phyloP scores from a whole-genome alignment of 208 protist species.

The Balamuthia mandrillaris region DNA sequence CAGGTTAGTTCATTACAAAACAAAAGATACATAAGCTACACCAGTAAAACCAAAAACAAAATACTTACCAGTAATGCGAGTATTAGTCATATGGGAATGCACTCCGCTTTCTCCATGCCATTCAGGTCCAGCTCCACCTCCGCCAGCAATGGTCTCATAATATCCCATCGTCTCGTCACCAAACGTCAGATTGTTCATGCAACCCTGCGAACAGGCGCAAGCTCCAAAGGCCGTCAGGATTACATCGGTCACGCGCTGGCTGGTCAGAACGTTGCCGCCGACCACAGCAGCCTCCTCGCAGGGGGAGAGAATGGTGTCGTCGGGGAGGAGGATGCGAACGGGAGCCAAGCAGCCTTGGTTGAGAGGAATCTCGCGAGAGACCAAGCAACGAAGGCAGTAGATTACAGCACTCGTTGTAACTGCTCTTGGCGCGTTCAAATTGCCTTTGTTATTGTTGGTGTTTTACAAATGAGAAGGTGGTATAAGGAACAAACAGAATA shows the following conservation, averaged over 20 bases:
- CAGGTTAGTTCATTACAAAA: neutral
- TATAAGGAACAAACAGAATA: neutral
- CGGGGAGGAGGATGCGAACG: slow-evolving; percentile 73
- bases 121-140: slow-evolving; percentile 81
- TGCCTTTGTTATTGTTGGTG: slow-evolving; percentile 58
- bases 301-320: slow-evolving; percentile 79
- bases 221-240: slow-evolving; percentile 86
- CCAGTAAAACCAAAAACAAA: neutral
- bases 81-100: slow-evolving; percentile 96
- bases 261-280: slow-evolving; percentile 91
- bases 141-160: slow-evolving; percentile 94
- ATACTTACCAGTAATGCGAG: slow-evolving; percentile 79
- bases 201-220: slow-evolving; percentile 79
- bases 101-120: slow-evolving; percentile 82
- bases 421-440: slow-evolving; percentile 83
- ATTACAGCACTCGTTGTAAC: slow-evolving; percentile 87
- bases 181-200: slow-evolving; percentile 95
- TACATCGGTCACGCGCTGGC: slow-evolving; percentile 89
- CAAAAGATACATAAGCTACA: neutral
- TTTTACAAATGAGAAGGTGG: neutral
- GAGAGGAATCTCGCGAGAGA: slow-evolving; percentile 87
- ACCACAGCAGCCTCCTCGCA: slow-evolving; percentile 84
- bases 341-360: slow-evolving; percentile 88
- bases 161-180: slow-evolving; percentile 82
- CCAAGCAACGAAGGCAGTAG: slow-evolving; percentile 89